phyloP scores from a whole-genome alignment of 371 early-diverging fungal species.

The Zopfochytrium polystomum region DNA sequence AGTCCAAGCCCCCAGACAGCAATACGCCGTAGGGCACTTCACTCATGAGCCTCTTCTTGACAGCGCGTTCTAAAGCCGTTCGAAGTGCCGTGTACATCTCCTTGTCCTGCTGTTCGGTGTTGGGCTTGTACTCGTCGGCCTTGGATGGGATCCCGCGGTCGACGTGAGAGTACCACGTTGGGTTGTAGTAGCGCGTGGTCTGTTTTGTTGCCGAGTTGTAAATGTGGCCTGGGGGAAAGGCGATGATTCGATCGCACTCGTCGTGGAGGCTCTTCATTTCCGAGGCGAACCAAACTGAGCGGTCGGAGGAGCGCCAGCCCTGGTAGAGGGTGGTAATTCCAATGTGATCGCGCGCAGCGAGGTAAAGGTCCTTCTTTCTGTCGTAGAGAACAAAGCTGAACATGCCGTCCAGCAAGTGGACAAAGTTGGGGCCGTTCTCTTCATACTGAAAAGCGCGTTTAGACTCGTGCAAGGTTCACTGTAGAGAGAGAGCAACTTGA shows the following conservation, averaged over 20 bases:
- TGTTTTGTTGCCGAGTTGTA: slow-evolving; percentile 72
- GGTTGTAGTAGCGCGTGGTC: slow-evolving; percentile 82
- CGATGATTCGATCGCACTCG: slow-evolving; percentile 89
- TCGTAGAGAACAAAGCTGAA: slow-evolving; percentile 92
- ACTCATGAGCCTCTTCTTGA: slow-evolving; percentile 92
- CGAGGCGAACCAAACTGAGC: slow-evolving; percentile 85
- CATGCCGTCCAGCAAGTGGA: slow-evolving; percentile 89
- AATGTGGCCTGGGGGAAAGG: slow-evolving; percentile 93
- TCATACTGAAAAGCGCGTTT: slow-evolving; percentile 81
- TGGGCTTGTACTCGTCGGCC: slow-evolving; percentile 33
- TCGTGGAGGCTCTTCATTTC: slow-evolving; percentile 93
- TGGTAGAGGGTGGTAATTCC: slow-evolving; percentile 96
- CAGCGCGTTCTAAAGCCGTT: slow-evolving; percentile 75
- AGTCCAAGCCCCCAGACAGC: slow-evolving; percentile 91
- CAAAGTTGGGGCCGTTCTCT: slow-evolving; percentile 75
- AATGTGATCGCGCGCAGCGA: slow-evolving; percentile 94
- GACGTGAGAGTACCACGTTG: slow-evolving; percentile 77
- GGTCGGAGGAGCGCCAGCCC: slow-evolving; percentile 82
- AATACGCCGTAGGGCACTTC: slow-evolving; percentile 97
- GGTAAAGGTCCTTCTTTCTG: slow-evolving; percentile 63
- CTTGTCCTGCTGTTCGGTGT: slow-evolving; percentile 11
- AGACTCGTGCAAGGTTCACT: too few relatives aligned
- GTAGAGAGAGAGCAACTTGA: neutral
- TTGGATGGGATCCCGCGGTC: slow-evolving; percentile 46
- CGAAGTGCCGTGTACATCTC: slow-evolving; percentile 68